These are phyloP conservation scores for Trichoderma cornu-damae DNA, from an alignment of 2,329 filamentous ascomycete genomes.

Conservation along the genomic window DNA sequence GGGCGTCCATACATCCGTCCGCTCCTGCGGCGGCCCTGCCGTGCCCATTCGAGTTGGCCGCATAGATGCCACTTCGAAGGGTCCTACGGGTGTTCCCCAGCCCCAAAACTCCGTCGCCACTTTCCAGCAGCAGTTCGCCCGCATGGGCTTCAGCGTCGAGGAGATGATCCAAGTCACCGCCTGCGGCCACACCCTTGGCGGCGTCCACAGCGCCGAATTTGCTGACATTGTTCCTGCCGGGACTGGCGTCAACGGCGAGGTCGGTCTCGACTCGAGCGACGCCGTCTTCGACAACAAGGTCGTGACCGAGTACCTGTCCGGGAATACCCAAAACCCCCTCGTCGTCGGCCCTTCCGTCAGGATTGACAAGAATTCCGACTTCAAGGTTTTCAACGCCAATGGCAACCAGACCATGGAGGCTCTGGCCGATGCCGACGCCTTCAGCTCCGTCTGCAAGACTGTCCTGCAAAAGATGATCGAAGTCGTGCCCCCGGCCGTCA, in stretches of 20 bases:
- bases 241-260: slow-evolving; percentile 40
- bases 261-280: slow-evolving; percentile 43
- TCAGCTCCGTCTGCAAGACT: slow-evolving; percentile 44
- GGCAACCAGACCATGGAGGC: slow-evolving; percentile 49
- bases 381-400: slow-evolving; percentile 52
- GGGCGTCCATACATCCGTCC: slow-evolving; percentile 53
- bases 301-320: slow-evolving; percentile 52
- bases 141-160: slow-evolving; percentile 51
- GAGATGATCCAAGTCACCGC: slow-evolving; percentile 58
- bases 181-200: slow-evolving; percentile 58
- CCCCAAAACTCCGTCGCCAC: slow-evolving; percentile 50
- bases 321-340: slow-evolving; percentile 50
- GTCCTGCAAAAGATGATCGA: slow-evolving; percentile 59
- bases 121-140: slow-evolving; percentile 51
- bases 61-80: slow-evolving; percentile 47
- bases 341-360: slow-evolving; percentile 46
- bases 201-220: slow-evolving; percentile 52
- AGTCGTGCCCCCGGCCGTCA: slow-evolving; percentile 48
- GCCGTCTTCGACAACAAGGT: slow-evolving; percentile 52
- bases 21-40: slow-evolving; percentile 53
- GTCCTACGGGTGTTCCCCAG: slow-evolving; percentile 49
- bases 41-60: slow-evolving; percentile 51
- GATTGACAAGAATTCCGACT: slow-evolving; percentile 48
- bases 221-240: slow-evolving; percentile 47
- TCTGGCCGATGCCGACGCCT: slow-evolving; percentile 42